Evolutionary conservation across 176 grass and related monocot species (phyloP), one percentile per base, ranked within the genome.

Genomic region (Alloteropsis semialata): DNA sequence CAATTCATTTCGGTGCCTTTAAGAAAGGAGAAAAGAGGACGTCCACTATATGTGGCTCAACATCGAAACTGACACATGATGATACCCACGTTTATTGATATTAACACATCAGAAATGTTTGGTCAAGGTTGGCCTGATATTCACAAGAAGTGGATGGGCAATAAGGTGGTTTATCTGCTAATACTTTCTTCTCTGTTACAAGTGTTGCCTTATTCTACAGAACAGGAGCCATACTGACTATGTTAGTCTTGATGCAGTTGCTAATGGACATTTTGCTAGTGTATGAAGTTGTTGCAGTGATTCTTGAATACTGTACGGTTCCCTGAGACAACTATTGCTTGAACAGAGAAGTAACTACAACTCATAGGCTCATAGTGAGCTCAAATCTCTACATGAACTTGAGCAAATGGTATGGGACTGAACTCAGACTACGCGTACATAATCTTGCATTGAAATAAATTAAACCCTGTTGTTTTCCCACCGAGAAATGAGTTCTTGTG

Each of bases 21-120:
- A 10, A 22, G 53, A 51, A 79, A 76, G 49, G 69, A 69, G 63
- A 43, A 42, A 41, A 76, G 72, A 46, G 65, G 77, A 5, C 53
- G 34, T 64, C 18, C 55, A 55, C 56, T 56, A 22, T 69, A 27
- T 38, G 30, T 84, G 68, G 12, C 29, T 74, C 0, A 75, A 48
- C 45, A 72, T 6, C 32, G 41, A 60, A 55, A 88, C 29, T 74
- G 57, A 46, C 46, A 59, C 25, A 18, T 63, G 69, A 25, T 60
- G 15, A 17, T 49, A 39, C 12, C 50, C 38, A 68, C n/a, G 16
- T 24, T 24, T 76, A 13, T 69, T 53, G 72, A 58, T 76, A 13
- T 69, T 53, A 62, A 58, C 60, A 57, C 43, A 41, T 22, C 27
- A 66, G 10, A 17, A 81, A 48, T 63, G 10, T 82, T 59, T 30